phyloP scores from a whole-genome alignment of 495 filamentous ascomycete genomes.

The Talaromyces liani region DNA sequence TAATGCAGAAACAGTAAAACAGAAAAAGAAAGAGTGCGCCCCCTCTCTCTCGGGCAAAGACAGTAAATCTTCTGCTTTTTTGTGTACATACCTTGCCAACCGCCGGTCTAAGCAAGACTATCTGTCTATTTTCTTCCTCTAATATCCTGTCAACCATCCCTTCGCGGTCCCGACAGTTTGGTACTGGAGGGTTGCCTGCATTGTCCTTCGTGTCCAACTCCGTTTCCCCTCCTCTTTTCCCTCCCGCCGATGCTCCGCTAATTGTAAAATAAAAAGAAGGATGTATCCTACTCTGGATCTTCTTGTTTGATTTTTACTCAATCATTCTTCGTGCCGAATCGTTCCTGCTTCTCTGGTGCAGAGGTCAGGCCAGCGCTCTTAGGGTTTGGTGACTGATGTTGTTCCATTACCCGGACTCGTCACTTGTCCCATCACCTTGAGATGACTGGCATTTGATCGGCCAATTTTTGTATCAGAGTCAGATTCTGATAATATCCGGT shows the following conservation, averaged over 20 bases:
- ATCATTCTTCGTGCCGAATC: background rate
- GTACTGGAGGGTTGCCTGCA: constrained; percentile 10
- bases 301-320: background rate
- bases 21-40: background rate
- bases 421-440: background rate
- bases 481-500: background rate
- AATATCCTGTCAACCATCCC: constrained; percentile 4
- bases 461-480: background rate
- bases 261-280: constrained; percentile 2
- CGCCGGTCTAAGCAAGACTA: constrained; percentile 7
- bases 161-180: constrained; percentile 9
- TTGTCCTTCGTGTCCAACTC: background rate
- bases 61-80: background rate
- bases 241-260: background rate
- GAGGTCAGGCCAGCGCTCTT: background rate
- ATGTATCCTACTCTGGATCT: background rate
- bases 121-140: background rate
- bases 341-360: background rate
- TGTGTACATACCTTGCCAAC: background rate
- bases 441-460: background rate
- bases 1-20: constrained; percentile 3
- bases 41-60: background rate
- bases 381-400: background rate
- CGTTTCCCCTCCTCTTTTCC: background rate
- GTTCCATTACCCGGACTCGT: background rate